Evolutionary conservation across 106 monocot species (phyloP).

Genomic region (Dendrobium nobile): DNA sequence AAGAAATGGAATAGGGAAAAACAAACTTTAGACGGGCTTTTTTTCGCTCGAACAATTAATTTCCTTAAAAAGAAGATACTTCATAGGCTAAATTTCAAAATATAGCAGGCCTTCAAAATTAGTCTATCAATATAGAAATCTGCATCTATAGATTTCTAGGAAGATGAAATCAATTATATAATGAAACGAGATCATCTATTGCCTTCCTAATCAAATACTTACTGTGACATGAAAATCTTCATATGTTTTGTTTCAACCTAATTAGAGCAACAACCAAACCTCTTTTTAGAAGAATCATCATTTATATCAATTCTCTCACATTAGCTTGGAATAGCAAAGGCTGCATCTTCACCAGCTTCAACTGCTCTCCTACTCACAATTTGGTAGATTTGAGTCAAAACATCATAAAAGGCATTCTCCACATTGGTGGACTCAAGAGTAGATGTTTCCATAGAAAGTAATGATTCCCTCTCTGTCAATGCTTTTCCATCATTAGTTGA

Average conservation of each 20-base stretch:
- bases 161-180: not conserved
- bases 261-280: constrained; percentile 13
- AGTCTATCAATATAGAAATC: too few species aligned
- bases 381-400: constrained; percentile 38
- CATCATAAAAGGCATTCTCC: constrained; percentile 28
- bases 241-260: not conserved
- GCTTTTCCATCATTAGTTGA: constrained; percentile 37
- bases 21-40: too few species aligned
- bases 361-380: constrained; percentile 40
- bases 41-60: too few species aligned
- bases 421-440: constrained; percentile 20
- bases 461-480: constrained; percentile 36
- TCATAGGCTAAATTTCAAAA: too few species aligned
- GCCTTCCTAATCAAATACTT: not conserved
- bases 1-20: too few species aligned
- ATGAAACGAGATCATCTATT: not conserved
- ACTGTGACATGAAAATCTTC: not conserved
- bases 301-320: too few species aligned
- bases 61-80: too few species aligned
- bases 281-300: too few species aligned
- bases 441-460: constrained; percentile 50
- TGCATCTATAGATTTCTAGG: not conserved
- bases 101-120: too few species aligned
- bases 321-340: not conserved
- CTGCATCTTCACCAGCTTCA: constrained; percentile 33